Base-by-base conservation (phyloP, 192 early-diverging fungal genomes). In the Coemansia sp. region DNA sequence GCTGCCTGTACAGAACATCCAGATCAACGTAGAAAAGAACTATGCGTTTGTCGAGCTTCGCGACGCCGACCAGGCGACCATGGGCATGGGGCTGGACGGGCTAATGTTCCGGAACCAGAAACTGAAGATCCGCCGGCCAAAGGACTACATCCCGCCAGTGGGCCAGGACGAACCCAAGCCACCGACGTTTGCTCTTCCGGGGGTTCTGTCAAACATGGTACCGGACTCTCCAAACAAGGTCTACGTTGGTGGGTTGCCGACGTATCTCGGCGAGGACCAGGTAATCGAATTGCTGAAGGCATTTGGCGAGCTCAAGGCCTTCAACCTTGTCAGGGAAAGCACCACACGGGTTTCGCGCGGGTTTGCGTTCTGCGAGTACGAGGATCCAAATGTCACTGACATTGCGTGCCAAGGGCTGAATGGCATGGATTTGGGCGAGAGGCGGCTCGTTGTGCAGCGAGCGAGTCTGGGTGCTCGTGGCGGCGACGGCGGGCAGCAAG, bases 31-130 rank as follows among this genome's bases (percentile, higher is more conserved):
- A 43, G 96, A 98, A n/a, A 95, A 95, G 76, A 92, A 92, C 69
- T 98, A 95, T 84, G 95, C 95, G 16, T 97, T 98, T 87, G 88
- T 96, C 20, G 96, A 99, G 92, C 95, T 99, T 75, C 86, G 91
- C 48, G 85, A 91, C 14, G 86, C 91, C 6, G 94, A 96, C 57
- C 92, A 96, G 85, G 94, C 95, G 2, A 94, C 93, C 7, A 86
- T 86, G 26, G 96, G 92, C 11, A 91, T 99, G 90, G 88, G 93
- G 21, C 88, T 99, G 72, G 97, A 99, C 73, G 95, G 95, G 24
- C 89, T 96, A 62, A 85, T 87, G 41, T 98, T 93, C 73, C 86
- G 92, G 69, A 87, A 87, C 20, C 88, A 93, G 64, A 86, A 88
- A 62, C 77, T 99, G 43, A 95, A 93, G 71, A 91, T 99, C 73